phyloP scores from a whole-genome alignment of 352 stramenopile genomes.

The Phytophthora brassicae region DNA sequence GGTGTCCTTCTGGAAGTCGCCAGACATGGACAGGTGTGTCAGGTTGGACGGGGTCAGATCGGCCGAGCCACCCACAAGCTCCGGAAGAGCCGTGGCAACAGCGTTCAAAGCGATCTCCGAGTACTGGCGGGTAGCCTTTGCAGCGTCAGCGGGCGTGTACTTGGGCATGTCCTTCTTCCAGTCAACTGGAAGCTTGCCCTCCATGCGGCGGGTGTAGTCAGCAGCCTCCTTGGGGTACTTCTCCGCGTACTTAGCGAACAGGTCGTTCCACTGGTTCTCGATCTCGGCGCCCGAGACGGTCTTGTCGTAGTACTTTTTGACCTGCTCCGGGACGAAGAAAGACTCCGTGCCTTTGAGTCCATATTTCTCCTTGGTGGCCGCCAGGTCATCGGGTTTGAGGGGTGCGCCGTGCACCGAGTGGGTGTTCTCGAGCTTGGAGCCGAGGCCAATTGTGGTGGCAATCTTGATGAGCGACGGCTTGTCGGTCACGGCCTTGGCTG shows the following conservation, averaged over 20 bases:
- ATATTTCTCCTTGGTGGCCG: constrained; percentile 90
- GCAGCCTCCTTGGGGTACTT: constrained; percentile 91
- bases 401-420: constrained; percentile 95
- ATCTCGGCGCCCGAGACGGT: constrained; percentile 67
- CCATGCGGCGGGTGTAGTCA: constrained; percentile 95
- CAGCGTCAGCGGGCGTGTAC: constrained; percentile 89
- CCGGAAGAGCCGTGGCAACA: constrained; percentile 91
- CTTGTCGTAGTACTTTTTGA: constrained; percentile 92
- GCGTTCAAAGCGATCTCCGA: constrained; percentile 96
- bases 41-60: constrained; percentile 98
- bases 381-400: constrained; percentile 94
- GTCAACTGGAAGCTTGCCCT: constrained; percentile 89
- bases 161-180: constrained; percentile 92
- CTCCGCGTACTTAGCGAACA: constrained; percentile 91
- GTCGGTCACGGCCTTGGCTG: constrained; percentile 93
- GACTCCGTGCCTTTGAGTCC: constrained; percentile 91
- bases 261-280: constrained; percentile 89
- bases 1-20: constrained; percentile 97
- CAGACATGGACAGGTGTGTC: constrained; percentile 94
- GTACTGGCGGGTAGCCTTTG: constrained; percentile 93
- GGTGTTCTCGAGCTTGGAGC: constrained; percentile 93
- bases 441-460: constrained; percentile 96
- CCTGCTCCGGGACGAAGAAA: constrained; percentile 95
- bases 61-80: constrained; percentile 97
- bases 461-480: constrained; percentile 99